Evolutionary conservation across 768 basidiomycete species (phyloP), one percentile per base, ranked within the genome.

Genomic region (Lentinula raphanica): DNA sequence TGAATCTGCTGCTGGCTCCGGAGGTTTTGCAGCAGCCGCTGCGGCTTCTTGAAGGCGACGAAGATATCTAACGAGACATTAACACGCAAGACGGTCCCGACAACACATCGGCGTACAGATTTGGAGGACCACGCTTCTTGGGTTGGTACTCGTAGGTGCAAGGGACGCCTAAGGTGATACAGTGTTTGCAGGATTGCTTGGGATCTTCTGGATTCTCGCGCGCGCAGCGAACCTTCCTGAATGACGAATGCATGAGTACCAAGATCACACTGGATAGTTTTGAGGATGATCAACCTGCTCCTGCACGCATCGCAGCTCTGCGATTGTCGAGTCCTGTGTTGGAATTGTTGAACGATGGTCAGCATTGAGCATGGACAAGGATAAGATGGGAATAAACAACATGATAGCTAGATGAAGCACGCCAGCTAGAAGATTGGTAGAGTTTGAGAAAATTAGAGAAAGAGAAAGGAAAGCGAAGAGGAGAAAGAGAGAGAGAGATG

Each of bases 101-200:
- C 45, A 42, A 56, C 50, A 49, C 56, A 65, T 58, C 25, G 39
- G 66, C 85, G 71, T 71, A 95, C 90, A 94, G 77, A 71, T 95
- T 95, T 1, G 93, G 94, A 3, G 94, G 94, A 0, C 94, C 94
- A 57, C 94, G 78, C 72, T 95, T 95, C 78, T 94, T 94, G 19
- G 94, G 94, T 68, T 91, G 89, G 69, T 95, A 95, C 67, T 92
- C 89, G 64, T 94, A 96, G 1, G 90, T 93, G 70, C 94, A 94
- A 5, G 85, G 81, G 49, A 94, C 88, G 19, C 85, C 87, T 50
- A 94, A 83, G 0, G 87, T 80, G 63, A 88, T 77, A 69, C 92
- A 94, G 67, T 94, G 92, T 68, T 90, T 93, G 87, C 92, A 94
- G 7, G 87, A 79, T 62, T 84, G 84, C 70, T 86, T 88, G 9